These are phyloP conservation scores for Puccinia triticina DNA, from an alignment of 1,284 basidiomycete species.

Conservation along the genomic window DNA sequence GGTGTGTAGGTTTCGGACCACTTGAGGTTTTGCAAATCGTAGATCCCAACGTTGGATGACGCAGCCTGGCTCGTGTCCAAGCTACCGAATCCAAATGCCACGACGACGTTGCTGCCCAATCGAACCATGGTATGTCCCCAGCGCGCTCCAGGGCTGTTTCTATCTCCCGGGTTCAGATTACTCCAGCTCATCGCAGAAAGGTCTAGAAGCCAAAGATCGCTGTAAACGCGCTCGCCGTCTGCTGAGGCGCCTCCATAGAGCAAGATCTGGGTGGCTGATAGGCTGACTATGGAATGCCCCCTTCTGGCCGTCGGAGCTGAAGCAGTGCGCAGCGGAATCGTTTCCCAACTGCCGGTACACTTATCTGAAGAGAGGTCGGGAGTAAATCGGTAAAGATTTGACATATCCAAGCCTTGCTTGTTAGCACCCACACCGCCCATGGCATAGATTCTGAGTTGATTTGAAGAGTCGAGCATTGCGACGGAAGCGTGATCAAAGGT, in stretches of 20 bases:
- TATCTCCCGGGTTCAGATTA: background rate
- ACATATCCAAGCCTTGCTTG: conserved; percentile 21
- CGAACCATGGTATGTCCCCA: conserved; percentile 47
- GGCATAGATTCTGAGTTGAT: conserved; percentile 31
- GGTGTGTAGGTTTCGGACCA: conserved; percentile 33
- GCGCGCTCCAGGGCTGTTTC: conserved; percentile 17
- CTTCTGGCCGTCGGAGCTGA: conserved; percentile 23
- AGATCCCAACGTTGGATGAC: conserved; percentile 18
- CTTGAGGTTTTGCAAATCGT: conserved; percentile 14
- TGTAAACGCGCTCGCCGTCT: conserved; percentile 26
- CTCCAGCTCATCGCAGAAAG: conserved; percentile 33
- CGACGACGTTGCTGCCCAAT: conserved; percentile 31
- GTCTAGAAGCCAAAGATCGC: conserved; percentile 41
- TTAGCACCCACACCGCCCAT: conserved; percentile 20
- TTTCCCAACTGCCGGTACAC: conserved; percentile 36
- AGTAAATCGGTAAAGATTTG: conserved; percentile 24
- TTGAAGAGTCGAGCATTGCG: conserved; percentile 26
- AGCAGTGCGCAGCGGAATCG: background rate
- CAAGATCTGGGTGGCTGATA: conserved; percentile 40
- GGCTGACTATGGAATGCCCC: conserved; percentile 36
- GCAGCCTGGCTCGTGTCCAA: conserved; percentile 31
- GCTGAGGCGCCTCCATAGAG: conserved; percentile 44
- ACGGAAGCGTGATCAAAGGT: conserved; percentile 41
- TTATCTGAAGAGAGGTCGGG: conserved; percentile 24
- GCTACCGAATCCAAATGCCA: conserved; percentile 37